Evolutionary conservation across 2,329 filamentous ascomycete genomes (phyloP), one percentile per base, ranked within the genome.

Genomic region (Ceratocystis alfenasii): DNA sequence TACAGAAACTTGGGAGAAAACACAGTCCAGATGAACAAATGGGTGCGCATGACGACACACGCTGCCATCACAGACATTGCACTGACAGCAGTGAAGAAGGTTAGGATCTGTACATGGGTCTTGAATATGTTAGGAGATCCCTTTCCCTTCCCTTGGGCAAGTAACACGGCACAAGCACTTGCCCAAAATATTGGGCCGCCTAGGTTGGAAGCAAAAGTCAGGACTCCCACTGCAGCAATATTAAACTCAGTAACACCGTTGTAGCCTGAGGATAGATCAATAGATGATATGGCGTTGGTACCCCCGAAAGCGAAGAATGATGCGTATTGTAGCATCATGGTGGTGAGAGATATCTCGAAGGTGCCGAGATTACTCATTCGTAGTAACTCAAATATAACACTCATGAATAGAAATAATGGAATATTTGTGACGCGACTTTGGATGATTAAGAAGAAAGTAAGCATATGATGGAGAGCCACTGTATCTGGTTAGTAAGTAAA

Each of bases 1-100:
- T 95, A 99, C 70, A 99, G 77, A 74, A 92, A 97, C 75, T 97
- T 99, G 0, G 94, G 94, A 69, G 90, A 95, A 75, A 99, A 99
- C 10, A 99, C 94, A 0, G 93, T 97, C 94, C 94, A 99, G 68
- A 99, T 92, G 74, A 99, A 99, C 67, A 99, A 75, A 79, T 99
- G 94, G 36, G 89, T 90, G 70, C 93, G 80, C 72, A 99, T 75
- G 6, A 83, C 80, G 61, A 88, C 91, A 74, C 94, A 99, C 17
- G 93, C 91, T 15, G 82, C 84, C 93, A 97, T 97, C 28, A 96
- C 87, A 60, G 85, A 87, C 2, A 84, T 75, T 64, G 89, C 75
- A 69, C 84, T 85, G 1, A 79, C 78, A 0, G 87, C 81, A 10
- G 83, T 78, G 73, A 94, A 95, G 10, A 87, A 74, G 0, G 91